phyloP scores from a whole-genome alignment of 805 yeast genomes.

The Saturnispora serradocipensis region DNA sequence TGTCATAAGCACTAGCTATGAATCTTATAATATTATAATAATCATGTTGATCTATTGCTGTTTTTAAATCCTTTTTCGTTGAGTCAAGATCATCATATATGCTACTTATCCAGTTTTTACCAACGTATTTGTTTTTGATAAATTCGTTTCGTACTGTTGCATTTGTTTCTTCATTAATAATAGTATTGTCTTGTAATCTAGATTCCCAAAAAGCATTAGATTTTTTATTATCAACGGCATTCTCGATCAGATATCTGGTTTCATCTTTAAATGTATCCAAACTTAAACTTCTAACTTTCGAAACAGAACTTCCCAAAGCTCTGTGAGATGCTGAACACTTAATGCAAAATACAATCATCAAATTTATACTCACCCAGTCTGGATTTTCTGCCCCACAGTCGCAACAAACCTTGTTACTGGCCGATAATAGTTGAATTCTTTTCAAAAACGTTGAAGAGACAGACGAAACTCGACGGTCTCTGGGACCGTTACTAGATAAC shows the following conservation, averaged over 20 bases:
- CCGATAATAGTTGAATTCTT: constrained; percentile 34
- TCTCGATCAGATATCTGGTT: constrained; percentile 40
- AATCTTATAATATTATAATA: constrained; percentile 32
- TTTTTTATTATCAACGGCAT: constrained; percentile 38
- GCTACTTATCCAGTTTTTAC: constrained; percentile 35
- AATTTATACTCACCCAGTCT: constrained; percentile 82
- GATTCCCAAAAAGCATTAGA: constrained; percentile 60
- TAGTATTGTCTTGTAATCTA: constrained; percentile 10
- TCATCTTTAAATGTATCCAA: constrained; percentile 64
- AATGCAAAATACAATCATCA: constrained; percentile 66
- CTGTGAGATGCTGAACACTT: constrained; percentile 87
- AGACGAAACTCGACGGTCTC: constrained; percentile 27
- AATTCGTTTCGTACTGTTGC: constrained; percentile 46
- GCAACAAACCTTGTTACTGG: constrained; percentile 60
- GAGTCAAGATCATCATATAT: constrained; percentile 17
- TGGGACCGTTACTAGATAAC: constrained; percentile 1
- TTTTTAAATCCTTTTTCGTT: constrained; percentile 17
- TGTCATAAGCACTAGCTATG: constrained; percentile 39
- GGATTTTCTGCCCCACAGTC: constrained; percentile 62
- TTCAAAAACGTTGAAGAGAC: constrained; percentile 27
- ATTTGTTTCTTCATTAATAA: constrained; percentile 29
- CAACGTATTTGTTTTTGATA: constrained; percentile 57
- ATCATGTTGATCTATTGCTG: not conserved
- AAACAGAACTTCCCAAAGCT: constrained; percentile 71
- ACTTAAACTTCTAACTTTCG: constrained; percentile 71